Evolutionary conservation across 2,329 filamentous ascomycete species (phyloP), one percentile per base, ranked within the genome.

Genomic region (Sporothrix inflata): DNA sequence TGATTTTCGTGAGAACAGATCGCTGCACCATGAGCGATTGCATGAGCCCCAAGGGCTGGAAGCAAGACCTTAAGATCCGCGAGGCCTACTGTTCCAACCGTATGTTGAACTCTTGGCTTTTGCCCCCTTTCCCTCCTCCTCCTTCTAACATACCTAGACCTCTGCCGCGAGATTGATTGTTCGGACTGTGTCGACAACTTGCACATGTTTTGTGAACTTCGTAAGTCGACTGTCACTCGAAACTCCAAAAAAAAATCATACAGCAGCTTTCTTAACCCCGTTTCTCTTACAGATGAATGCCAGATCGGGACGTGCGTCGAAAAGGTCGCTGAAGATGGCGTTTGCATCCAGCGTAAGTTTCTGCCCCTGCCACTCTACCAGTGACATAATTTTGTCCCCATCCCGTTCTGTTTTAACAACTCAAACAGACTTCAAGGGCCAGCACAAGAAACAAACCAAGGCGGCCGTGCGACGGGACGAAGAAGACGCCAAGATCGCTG

Each of bases 201-300:
- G 53, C 72, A 74, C 30, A 21, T 74, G 0, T 74, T 69, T 40
- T 74, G 73, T 51, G 3, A 16, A n/a, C 24, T 67, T 0, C 73
- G 73, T 74, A 45, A 27, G 63, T 66, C 24, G 34, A 38, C 30
- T 6, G n/a, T 8, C 21, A 19, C n/a, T 71, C 60, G n/a, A n/a
- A n/a, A n/a, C n/a, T n/a, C n/a, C n/a, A n/a, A n/a, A n/a, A n/a
- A n/a, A n/a, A n/a, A n/a, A n/a, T n/a, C n/a, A n/a, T n/a, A n/a
- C n/a, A n/a, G n/a, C n/a, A n/a, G n/a, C n/a, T n/a, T n/a, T n/a
- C n/a, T n/a, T n/a, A n/a, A n/a, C n/a, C n/a, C n/a, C n/a, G n/a
- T n/a, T n/a, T n/a, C n/a, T n/a, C n/a, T n/a, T n/a, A 3, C 47
- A 74, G 73, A 74, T n/a, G 70, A 74, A 47, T 74, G 73, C 53